Evolutionary conservation across 2,329 filamentous ascomycete species (phyloP), one percentile per base, ranked within the genome.

Genomic region (Botrytis cinerea): DNA sequence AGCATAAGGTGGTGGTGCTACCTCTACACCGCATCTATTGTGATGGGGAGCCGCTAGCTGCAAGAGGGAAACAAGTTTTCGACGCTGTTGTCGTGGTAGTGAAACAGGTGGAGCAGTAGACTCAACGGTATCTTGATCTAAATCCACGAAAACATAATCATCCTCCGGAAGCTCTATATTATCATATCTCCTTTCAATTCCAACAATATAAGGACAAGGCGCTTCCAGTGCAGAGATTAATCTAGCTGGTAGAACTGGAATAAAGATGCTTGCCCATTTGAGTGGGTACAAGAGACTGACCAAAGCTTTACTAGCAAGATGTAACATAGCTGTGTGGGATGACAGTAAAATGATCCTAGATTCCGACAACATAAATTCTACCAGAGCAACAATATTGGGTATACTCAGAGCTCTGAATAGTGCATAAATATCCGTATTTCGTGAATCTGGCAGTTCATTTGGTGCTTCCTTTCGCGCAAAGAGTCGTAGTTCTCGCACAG

Each of bases 311-410:
- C 93, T 97, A 51, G 94, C 95, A 62, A 98, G 88, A 80, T 98
- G 94, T 73, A 99, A 87, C 96, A 99, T 98, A 69, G 94, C 92
- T 2, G 95, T 96, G 81, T 99, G 95, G 2, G 95, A 97, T 14
- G 96, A 98, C 32, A 98, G 86, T 77, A 99, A 91, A 80, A 99
- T 97, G 82, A 99, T 98, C 74, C 95, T 92, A 62, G 95, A 96
- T 84, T 99, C 96, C 1, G 93, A 89, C 81, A 99, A 87, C 77
- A 94, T 93, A 82, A 95, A 98, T 84, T 99, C 96, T 80, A 98
- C 95, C 35, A 99, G 86, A 32, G 93, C 91, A 75, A 99, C 89
- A 74, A 99, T 93, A 82, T 99, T 98, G 71, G 94, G 93, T 72
- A 98, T 90, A 3, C 94, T 97, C 46, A 99, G 85, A 64, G 92